Base-by-base conservation (phyloP, 768 basidiomycete species). In the Pleurotus tuoliensis region DNA sequence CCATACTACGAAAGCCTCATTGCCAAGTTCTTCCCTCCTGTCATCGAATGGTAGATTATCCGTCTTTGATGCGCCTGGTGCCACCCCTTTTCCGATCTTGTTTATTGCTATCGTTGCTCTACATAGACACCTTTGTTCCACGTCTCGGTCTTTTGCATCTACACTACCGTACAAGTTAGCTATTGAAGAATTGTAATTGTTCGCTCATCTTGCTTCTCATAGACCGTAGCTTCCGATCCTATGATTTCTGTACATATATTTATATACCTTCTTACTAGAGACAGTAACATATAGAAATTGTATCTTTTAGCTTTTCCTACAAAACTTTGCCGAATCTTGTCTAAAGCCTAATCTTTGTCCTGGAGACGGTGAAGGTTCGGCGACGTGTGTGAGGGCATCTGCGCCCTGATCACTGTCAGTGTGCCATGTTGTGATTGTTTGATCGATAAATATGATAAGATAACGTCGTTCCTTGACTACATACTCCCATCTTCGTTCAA, bases 1-100 rank as follows among this genome's bases (percentile, higher is more conserved):
- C 89, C 92, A 12, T 96, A 97, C 72, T 97, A 97, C 66, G 79
- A 90, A 66, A 71, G 72, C 1, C 76, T 97, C 27, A 94, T 97
- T 63, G 76, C 79, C 38, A 93, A 92, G 66, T 97, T 83, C 74
- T 95, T 97, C 77, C 91, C 92, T 39, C 73, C 82, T 0, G 79
- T 83, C 53, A 72, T 96, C 34, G 86, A 93, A 61, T 95, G 93
- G 93, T 96, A 61, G 66, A 65, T 63, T 43, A 22, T 12, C 46
- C 46, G 18, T 37, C n/a, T 41, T 53, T 38, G n/a, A 22, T 20
- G n/a, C 37, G 34, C 51, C 37, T 22, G 40, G 41, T 20, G n/a
- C 43, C 47, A 18, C 41, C 18, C 34, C 39, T 11, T 53, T 40
- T 44, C 41, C 24, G 15, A 15, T 24, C 4, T 47, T 34, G 12